These are phyloP conservation scores for Yarrowia sp. DNA, from an alignment of 805 yeast species.

Conservation along the genomic window DNA sequence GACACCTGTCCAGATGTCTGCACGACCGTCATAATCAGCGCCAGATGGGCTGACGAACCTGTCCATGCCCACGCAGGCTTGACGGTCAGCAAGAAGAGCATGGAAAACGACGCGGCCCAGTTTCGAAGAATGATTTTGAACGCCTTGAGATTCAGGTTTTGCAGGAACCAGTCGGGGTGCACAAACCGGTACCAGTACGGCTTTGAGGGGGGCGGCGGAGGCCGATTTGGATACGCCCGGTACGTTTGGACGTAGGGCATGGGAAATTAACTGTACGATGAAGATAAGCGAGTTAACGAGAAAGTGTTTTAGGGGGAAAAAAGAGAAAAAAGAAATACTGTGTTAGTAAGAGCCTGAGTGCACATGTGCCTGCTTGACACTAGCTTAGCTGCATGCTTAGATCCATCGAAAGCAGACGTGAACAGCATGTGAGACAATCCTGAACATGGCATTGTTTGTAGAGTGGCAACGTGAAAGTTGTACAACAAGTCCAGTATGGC, in stretches of 20 bases:
- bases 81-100: neutral
- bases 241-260: constrained; percentile 8
- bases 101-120: neutral
- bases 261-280: no score
- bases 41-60: constrained; percentile 2
- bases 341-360: neutral
- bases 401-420: neutral
- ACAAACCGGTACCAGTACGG: constrained; percentile 20
- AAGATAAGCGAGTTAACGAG: no score
- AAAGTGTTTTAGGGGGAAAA: neutral
- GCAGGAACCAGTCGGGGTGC: constrained; percentile 11
- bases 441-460: no score
- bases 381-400: neutral
- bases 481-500: no score
- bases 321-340: neutral
- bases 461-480: no score
- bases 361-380: neutral
- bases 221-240: constrained; percentile 19
- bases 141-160: neutral
- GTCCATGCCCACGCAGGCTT: neutral
- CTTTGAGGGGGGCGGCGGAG: constrained; percentile 4
- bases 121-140: neutral
- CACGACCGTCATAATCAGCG: neutral
- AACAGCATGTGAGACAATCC: no score
- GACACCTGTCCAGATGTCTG: neutral